Evolutionary conservation across 129 eudicot genomes (phyloP), one percentile per base, ranked within the genome.

Genomic region (Artemisia annua): DNA sequence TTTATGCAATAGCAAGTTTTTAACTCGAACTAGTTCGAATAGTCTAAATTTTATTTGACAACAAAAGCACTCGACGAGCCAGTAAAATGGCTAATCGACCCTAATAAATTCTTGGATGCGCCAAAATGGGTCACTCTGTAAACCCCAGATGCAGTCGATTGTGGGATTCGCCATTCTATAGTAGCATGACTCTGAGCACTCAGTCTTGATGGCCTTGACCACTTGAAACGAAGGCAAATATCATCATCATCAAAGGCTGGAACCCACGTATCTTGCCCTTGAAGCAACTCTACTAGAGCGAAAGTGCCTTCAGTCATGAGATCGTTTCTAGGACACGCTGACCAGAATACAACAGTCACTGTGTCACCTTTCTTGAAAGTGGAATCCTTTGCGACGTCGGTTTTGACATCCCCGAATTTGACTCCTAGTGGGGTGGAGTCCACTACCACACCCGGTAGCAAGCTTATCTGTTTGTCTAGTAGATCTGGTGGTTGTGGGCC

Each of bases 301-400:
- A 90, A 95, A n/a, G 99, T 95, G 26, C 99, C 99, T 85, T 95
- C 99, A 1, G 99, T 95, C 99, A 95, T 84, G 84, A 95, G 97
- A 70, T 95, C 99, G 35, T 95, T 95, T 67, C 99, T 75, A 6
- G 99, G 99, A 75, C 97, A 90, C 1, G 96, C 97, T 66, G 99
- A 88, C 88, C 88, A 84, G 84, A 95, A 95, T 67, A 72, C 82
- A 11, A 85, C 91, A 4, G 75, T 79, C 69, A 86, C 97, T 44
- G 55, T 79, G 72, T 83, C 91, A 2, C 96, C 94, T 78, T 84
- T 86, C 48, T 83, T 88, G 66, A 86, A 95, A 72, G 96, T 86
- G 59, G 96, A 75, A 78, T 88, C 91, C 11, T 70, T 74, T 13
- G 96, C 89, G 20, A 95, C 78, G 39, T 95, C 90, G 1, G 69